These are phyloP conservation scores for Mycena capillaripes DNA, from an alignment of 768 basidiomycete species.

Conservation along the genomic window DNA sequence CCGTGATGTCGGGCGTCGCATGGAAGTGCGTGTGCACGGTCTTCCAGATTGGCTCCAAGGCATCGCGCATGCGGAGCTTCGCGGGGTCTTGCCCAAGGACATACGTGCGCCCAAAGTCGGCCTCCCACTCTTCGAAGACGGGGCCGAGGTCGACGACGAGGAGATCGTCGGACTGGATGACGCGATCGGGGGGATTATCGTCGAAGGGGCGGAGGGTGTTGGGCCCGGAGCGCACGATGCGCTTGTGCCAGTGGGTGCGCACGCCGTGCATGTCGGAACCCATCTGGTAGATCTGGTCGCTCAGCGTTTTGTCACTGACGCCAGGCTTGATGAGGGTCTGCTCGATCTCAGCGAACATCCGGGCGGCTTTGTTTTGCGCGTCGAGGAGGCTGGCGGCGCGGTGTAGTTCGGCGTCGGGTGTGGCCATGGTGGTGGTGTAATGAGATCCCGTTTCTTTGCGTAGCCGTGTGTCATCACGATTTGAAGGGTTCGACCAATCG, in stretches of 20 bases:
- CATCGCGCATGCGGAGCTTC: constrained; percentile 15
- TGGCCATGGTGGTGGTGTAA: constrained; percentile 4
- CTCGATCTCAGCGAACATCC: constrained; percentile 15
- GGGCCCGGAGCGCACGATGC: constrained; percentile 26
- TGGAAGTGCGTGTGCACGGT: constrained; percentile 15
- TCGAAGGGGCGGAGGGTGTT: constrained; percentile 22
- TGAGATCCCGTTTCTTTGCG: constrained; percentile 6
- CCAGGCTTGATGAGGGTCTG: constrained; percentile 8
- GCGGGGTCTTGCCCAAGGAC: constrained; percentile 17
- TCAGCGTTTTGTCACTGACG: constrained; percentile 14
- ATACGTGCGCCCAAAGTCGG: constrained; percentile 19
- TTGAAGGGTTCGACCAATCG: constrained; percentile 7
- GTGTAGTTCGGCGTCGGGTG: constrained; percentile 8
- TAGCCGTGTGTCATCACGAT: constrained; percentile 9
- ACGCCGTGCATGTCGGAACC: constrained; percentile 17
- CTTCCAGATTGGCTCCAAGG: constrained; percentile 16
- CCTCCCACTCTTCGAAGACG: constrained; percentile 27
- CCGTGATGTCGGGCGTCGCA: constrained; percentile 19
- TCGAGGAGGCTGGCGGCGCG: constrained; percentile 15
- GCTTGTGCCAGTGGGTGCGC: constrained; percentile 25
- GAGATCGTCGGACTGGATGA: constrained; percentile 15
- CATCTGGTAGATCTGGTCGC: constrained; percentile 17
- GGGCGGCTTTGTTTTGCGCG: constrained; percentile 13
- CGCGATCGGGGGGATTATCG: constrained; percentile 21
- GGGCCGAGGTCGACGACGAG: constrained; percentile 26